phyloP scores from a whole-genome alignment of 345 rosid species.

The Microcos paniculata region DNA sequence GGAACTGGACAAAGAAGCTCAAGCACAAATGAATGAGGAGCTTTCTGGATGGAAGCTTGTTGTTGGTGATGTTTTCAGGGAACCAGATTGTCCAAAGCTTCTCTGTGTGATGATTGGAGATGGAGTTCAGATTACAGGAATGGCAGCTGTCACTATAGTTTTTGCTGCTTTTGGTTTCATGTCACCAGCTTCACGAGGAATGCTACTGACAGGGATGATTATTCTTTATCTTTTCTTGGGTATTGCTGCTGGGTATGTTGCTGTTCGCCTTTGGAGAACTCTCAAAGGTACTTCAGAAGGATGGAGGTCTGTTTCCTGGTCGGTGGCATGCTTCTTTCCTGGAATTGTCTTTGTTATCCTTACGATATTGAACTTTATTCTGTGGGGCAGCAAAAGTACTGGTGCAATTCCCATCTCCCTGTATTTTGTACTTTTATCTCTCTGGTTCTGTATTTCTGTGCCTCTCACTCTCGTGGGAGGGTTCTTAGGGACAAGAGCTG shows the following conservation, averaged over 20 bases:
- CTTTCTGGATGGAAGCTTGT: slow-evolving; percentile 92
- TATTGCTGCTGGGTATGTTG: slow-evolving; percentile 65
- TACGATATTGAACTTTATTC: slow-evolving; percentile 65
- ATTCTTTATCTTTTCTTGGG: slow-evolving; percentile 77
- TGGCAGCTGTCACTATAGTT: slow-evolving; percentile 70
- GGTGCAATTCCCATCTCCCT: slow-evolving; percentile 79
- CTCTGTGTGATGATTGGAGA: slow-evolving; percentile 78
- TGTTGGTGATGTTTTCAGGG: slow-evolving; percentile 87
- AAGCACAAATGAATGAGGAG: slow-evolving; percentile 88
- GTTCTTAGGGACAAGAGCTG: slow-evolving; percentile 65
- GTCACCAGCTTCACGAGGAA: slow-evolving; percentile 91
- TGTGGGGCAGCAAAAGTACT: slow-evolving; percentile 76
- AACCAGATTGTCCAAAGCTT: slow-evolving; percentile 67
- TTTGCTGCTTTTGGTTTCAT: slow-evolving; percentile 80
- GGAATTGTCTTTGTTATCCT: slow-evolving; percentile 77
- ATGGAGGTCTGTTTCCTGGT: slow-evolving; percentile 77
- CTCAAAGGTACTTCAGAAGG: slow-evolving; percentile 76
- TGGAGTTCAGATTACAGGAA: slow-evolving; percentile 78
- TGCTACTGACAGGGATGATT: slow-evolving; percentile 84
- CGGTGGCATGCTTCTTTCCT: slow-evolving; percentile 74
- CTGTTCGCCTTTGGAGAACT: slow-evolving; percentile 72
- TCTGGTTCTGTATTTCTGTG: slow-evolving; percentile 86
- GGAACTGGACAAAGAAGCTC: slow-evolving; percentile 81
- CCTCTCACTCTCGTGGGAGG: slow-evolving; percentile 82
- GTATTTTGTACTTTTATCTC: slow-evolving; percentile 62